Evolutionary conservation across 768 basidiomycete species (phyloP).

Genomic region (Leccinum uliginosum): DNA sequence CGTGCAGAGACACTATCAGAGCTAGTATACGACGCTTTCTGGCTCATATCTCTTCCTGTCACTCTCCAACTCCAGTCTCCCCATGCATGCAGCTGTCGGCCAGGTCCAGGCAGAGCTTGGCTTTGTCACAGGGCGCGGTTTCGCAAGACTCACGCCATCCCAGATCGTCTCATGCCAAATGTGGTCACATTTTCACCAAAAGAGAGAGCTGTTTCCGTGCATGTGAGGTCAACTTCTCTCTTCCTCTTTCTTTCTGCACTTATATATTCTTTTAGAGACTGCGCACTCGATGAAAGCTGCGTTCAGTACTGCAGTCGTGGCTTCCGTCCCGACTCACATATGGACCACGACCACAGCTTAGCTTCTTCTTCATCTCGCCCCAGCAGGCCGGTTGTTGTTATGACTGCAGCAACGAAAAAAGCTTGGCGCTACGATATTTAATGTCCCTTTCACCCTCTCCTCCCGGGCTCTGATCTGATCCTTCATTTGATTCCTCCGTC

Average conservation of each 20-base stretch:
- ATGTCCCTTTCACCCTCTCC: slow-evolving; percentile 75
- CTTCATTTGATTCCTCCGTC: slow-evolving; percentile 5
- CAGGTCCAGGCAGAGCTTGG: slow-evolving; percentile 62
- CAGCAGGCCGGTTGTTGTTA: slow-evolving; percentile 92
- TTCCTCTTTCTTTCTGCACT: slow-evolving; percentile 1
- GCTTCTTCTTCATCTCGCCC: slow-evolving; percentile 88
- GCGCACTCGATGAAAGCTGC: slow-evolving; percentile 83
- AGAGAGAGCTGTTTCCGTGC: slow-evolving; percentile 95
- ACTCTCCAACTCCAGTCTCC: slow-evolving; percentile 55
- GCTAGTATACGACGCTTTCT: slow-evolving; percentile 78
- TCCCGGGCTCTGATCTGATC: slow-evolving; percentile 19
- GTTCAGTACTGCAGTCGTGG: slow-evolving; percentile 88
- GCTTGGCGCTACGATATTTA: slow-evolving; percentile 70
- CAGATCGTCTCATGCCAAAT: slow-evolving; percentile 77
- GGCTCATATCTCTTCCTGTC: slow-evolving; percentile 75
- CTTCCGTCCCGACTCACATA: slow-evolving; percentile 85
- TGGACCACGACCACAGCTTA: slow-evolving; percentile 86
- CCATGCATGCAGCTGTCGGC: slow-evolving; percentile 59
- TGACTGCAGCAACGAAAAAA: slow-evolving; percentile 94
- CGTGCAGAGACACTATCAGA: slow-evolving; percentile 79
- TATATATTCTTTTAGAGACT: slow-evolving; percentile 57
- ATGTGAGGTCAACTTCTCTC: slow-evolving; percentile 54
- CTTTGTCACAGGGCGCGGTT: slow-evolving; percentile 56
- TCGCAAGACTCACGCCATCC: slow-evolving; percentile 53
- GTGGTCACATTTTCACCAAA: slow-evolving; percentile 83